phyloP scores from a whole-genome alignment of 306 rosid species.

The Cucumis hystrix region DNA sequence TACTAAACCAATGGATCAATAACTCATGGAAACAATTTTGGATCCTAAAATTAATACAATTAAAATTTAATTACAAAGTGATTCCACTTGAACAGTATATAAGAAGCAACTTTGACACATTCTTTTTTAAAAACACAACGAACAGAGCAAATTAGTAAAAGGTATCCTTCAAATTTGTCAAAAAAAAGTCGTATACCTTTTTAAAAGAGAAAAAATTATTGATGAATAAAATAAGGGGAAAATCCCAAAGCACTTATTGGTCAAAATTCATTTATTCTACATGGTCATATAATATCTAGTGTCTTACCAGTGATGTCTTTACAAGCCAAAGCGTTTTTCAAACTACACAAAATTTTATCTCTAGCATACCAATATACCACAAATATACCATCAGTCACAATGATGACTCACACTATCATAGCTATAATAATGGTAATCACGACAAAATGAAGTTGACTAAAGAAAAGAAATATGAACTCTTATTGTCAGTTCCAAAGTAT shows the following conservation, averaged over 20 bases:
- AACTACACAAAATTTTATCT: background rate
- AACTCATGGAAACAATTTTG: background rate
- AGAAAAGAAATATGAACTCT: background rate
- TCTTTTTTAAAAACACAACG: background rate
- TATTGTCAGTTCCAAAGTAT: background rate
- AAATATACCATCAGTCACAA: background rate
- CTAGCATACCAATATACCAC: background rate
- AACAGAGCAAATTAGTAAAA: background rate
- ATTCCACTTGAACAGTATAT: background rate
- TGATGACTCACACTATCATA: background rate
- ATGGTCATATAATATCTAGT: background rate
- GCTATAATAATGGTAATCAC: background rate
- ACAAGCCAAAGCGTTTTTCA: background rate
- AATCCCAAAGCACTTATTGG: too few species aligned
- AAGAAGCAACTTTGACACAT: background rate
- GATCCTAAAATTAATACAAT: background rate
- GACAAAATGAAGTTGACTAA: background rate
- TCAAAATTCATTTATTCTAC: background rate
- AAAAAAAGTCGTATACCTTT: background rate
- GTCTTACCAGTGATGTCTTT: background rate
- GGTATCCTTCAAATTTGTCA: background rate
- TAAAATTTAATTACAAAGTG: background rate
- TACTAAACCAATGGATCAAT: background rate
- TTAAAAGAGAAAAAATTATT: too few species aligned
- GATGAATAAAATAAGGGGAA: too few species aligned